Base-by-base conservation (phyloP, 2,329 filamentous ascomycete genomes). In the Diplodia mutila region DNA sequence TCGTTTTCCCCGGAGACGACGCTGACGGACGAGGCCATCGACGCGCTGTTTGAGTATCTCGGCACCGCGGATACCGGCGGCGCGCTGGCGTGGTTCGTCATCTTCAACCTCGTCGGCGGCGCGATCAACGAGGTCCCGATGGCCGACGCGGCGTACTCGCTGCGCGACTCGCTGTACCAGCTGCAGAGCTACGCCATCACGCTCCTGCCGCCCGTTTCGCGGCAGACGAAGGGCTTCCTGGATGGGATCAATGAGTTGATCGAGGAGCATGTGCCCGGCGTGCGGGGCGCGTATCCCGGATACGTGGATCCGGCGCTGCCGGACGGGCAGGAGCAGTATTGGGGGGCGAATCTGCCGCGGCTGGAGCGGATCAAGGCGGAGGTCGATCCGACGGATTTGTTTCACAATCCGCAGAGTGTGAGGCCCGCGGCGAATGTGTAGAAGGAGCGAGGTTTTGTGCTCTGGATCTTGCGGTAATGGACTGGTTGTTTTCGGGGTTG, bases 291-390 rank as follows among this genome's bases (percentile, higher is more conserved):
- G 63, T 86, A 86, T 71, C 80, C 82, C 55, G 85, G 85, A 69
- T 86, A 86, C 66, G 81, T 84, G 2, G 84, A 86, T 73, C 79
- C 82, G 0, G 78, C 76, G 39, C 73, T 86, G 66, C 75, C 76
- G 8, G 75, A 79, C 3, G 79, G 77, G n/a, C 79, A 82, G 69
- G 71, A 79, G 63, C 74, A 80, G 68, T 86, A 86, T 71, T 86
- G 81, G 75, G 75, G 80, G 1, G 71, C 71, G 0, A 80, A 80
- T 53, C 75, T 78, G 48, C 66, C 70, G 14, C 72, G 72, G 37
- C 67, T 82, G 68, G 72, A 78, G 72, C 61, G 69, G 32, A 79
- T 81, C 55, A 82, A 82, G 72, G 73, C 71, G 53, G 73, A 71
- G 46, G 73, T 82, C 59, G 80, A 82, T 69, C 78, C 80, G 2